Conservation (phyloP, 176 grass and related monocot species). For the Juncus inflexus region DNA sequence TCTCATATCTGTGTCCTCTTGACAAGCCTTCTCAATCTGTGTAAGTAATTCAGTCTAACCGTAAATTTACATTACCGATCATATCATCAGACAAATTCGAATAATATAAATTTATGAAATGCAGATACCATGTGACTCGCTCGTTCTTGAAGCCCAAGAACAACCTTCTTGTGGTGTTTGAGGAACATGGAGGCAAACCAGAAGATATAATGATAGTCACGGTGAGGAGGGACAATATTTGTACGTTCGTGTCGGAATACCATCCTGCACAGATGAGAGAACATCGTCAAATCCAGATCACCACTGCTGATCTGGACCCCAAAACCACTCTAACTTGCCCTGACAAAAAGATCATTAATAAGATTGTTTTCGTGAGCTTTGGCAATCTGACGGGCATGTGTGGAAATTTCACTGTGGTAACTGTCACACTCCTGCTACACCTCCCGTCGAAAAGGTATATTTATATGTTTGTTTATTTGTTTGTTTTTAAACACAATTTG, state of each 20-base stretch:
- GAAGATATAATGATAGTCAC: constrained; percentile 65
- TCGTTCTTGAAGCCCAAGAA: constrained; percentile 62
- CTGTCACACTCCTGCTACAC: constrained; percentile 53
- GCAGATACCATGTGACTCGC: constrained; percentile 70
- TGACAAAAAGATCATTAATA: constrained; percentile 59
- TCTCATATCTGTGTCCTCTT: constrained; percentile 38
- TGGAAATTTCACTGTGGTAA: constrained; percentile 73
- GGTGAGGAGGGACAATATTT: constrained; percentile 91
- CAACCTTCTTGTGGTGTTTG: constrained; percentile 75
- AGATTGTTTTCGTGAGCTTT: constrained; percentile 77
- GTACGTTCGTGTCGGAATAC: constrained; percentile 60
- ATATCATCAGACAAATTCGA: neutral
- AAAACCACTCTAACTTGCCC: constrained; percentile 37
- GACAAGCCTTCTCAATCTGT: constrained; percentile 63
- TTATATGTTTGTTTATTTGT: too few species aligned
- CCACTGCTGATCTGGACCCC: constrained; percentile 34
- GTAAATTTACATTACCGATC: neutral
- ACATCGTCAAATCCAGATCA: constrained; percentile 26
- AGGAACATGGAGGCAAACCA: constrained; percentile 71
- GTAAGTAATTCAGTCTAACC: constrained; percentile 32
- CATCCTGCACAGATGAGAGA: constrained; percentile 37
- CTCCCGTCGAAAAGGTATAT: constrained; percentile 50
- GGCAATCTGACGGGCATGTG: constrained; percentile 73
- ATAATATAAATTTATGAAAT: constrained; percentile 9
- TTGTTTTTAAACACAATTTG: too few species aligned